Evolutionary conservation across 2,329 filamentous ascomycete species (phyloP).

Genomic region (Fusarium vanettenii): DNA sequence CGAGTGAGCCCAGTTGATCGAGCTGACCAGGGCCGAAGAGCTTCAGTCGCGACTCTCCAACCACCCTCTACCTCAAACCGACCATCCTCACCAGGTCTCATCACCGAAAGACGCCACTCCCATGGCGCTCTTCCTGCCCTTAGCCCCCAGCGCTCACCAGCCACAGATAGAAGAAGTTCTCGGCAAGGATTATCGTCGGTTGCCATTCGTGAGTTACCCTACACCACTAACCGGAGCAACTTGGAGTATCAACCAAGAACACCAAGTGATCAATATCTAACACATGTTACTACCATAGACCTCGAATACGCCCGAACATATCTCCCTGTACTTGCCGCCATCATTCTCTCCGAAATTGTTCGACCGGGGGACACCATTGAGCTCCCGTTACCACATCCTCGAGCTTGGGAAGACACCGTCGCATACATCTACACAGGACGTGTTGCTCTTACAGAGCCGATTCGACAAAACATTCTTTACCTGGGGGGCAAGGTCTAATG

Average conservation of each 20-base stretch:
- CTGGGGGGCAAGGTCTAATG: slow-evolving; percentile 61
- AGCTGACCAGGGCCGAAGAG: slow-evolving; percentile 12
- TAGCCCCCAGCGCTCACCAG: not conserved
- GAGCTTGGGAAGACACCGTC: slow-evolving; percentile 67
- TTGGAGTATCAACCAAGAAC: not conserved
- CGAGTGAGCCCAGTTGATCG: slow-evolving; percentile 42
- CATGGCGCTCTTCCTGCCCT: slow-evolving; percentile 5
- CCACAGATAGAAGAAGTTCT: slow-evolving; percentile 19
- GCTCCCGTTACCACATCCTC: slow-evolving; percentile 67
- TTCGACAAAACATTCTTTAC: slow-evolving; percentile 65
- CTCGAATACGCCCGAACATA: slow-evolving; percentile 47
- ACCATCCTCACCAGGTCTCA: slow-evolving; percentile 11
- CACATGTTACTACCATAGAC: slow-evolving; percentile 37
- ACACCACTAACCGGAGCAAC: not conserved
- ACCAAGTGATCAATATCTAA: not conserved
- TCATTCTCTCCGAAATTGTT: slow-evolving; percentile 66
- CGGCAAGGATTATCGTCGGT: slow-evolving; percentile 23
- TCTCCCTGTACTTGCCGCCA: slow-evolving; percentile 64
- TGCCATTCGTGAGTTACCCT: slow-evolving; percentile 42
- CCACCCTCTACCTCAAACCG: not conserved
- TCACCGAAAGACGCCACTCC: slow-evolving; percentile 28
- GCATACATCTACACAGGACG: slow-evolving; percentile 65
- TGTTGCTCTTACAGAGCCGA: slow-evolving; percentile 56
- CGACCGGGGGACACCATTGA: slow-evolving; percentile 65
- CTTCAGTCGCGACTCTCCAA: slow-evolving; percentile 28